Base-by-base conservation (phyloP, 2,329 filamentous ascomycete genomes). In the Monilinia laxa region DNA sequence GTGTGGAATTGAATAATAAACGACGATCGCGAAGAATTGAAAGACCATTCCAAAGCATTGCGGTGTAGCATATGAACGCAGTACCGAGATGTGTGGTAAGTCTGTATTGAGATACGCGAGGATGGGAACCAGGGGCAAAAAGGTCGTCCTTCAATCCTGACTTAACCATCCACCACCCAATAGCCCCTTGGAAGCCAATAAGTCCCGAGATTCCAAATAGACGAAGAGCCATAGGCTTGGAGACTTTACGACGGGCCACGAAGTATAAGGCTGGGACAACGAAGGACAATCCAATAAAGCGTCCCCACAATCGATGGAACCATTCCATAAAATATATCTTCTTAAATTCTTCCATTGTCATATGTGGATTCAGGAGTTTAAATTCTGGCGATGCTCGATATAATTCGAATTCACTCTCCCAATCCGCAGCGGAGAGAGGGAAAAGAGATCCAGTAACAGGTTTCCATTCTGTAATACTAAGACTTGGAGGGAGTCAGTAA, bases 141-240 rank as follows among this genome's bases (percentile, higher is more conserved):
- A 99, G 85, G 77, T 99, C 95, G 76, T 98, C 95, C 77, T 94
- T 96, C 70, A 99, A 83, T 1, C 95, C 95, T 14, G 91, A 96
- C 79, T 96, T 96, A 73, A 99, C 95, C 95, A 99, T 99, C 93
- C 95, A 99, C 95, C 95, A 99, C 65, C 95, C 95, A 70, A 99
- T 89, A 75, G 95, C 86, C 55, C 95, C 95, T 78, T 99, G 95
- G 78, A 97, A 95, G 65, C 92, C 95, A 74, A 99, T 97, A 73
- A 98, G 83, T 59, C 85, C 87, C 54, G 92, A 91, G 70, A 99
- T 98, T 16, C 93, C 94, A 52, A 87, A 80, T 18, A 99, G 83
- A 70, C 91, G 89, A 73, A 83, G 77, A 20, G 92, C 88, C 89
- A 97, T 96, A 64, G 85, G 87, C 63, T 83, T 83, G 31, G 91